Base-by-base conservation (phyloP, 148 eudicot species). In the Vaccinium darrowii region DNA sequence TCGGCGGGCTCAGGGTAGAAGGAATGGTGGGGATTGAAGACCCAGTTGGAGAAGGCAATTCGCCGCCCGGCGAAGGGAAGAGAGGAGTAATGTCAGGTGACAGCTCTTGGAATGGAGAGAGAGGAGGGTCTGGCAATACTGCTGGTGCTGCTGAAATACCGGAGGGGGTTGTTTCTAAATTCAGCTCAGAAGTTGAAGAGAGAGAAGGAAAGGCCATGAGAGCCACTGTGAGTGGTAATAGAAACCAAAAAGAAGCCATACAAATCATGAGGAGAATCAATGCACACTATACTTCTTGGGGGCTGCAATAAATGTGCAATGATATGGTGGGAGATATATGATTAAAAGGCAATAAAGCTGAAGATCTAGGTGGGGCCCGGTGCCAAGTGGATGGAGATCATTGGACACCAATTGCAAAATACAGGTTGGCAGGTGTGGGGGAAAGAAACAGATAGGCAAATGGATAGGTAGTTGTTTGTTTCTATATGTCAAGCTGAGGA, bases 41-140 rank as follows among this genome's bases (percentile, higher is more conserved):
- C 18, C 85, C 80, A 21, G 60, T 18, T 25, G 85, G 76, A n/a
- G 84, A 72, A 69, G 90, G 77, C 63, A 58, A 13, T n/a, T 36
- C 87, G 9, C 91, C 83, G 73, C 91, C 89, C 1, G 89, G 86
- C 30, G 91, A 85, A 80, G 91, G 91, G 56, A 89, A 39, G 14
- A 87, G 88, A 8, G 91, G 91, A 57, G 91, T 12, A 49, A 89
- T 78, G 58, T 89, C 91, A 5, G 89, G 91, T 33, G 91, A 85
- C 25, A 89, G 43, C 43, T 82, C 84, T 2, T 83, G 27, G 47
- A 78, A 21, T 18, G 80, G 79, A 27, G 88, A 82, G 6, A 63
- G 76, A 12, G 88, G 86, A 84, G 80, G 79, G 4, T 63, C 67
- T 25, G 89, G 87, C 72, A 80, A 78, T 21, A 75, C 5, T 82